Evolutionary conservation across 2,329 filamentous ascomycete genomes (phyloP).

Genomic region (Hymenoscyphus fraxineus): DNA sequence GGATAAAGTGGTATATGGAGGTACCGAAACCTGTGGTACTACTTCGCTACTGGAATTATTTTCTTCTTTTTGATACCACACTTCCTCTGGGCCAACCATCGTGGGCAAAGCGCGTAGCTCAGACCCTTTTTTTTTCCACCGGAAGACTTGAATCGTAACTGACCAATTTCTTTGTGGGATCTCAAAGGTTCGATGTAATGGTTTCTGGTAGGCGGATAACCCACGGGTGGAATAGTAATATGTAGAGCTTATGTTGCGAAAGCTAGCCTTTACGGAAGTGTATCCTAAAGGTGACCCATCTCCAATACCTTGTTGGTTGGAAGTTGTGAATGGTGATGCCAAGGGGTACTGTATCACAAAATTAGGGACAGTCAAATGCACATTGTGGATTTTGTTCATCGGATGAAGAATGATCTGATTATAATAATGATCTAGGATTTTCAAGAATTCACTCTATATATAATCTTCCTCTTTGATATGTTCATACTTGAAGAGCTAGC

Average conservation of each 20-base stretch:
- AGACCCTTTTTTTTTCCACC: background rate
- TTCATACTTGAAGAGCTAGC: no score
- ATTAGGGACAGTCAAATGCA: background rate
- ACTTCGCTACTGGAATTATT: background rate
- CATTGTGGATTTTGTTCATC: no score
- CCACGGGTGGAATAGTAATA: background rate
- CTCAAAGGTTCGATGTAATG: background rate
- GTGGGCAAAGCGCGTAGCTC: background rate
- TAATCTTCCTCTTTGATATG: no score
- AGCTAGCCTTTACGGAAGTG: background rate
- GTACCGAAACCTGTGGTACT: no score
- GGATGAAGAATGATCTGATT: no score
- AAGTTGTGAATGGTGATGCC: background rate
- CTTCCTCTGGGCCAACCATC: background rate
- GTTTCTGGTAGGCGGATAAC: background rate
- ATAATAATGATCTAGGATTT: no score
- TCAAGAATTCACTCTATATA: no score
- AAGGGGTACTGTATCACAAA: background rate
- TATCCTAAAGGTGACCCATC: background rate
- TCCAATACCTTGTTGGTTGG: background rate
- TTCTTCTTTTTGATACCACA: background rate
- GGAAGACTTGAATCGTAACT: background rate
- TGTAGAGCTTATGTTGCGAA: background rate
- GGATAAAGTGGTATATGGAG: background rate
- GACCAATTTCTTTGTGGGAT: no score